A percentile compares a stretch with the other conserved stretches of the same genome.
Evolutionary conservation across 192 early-diverging fungal species (phyloP).

Genomic region (Coemansia sp.): DNA sequence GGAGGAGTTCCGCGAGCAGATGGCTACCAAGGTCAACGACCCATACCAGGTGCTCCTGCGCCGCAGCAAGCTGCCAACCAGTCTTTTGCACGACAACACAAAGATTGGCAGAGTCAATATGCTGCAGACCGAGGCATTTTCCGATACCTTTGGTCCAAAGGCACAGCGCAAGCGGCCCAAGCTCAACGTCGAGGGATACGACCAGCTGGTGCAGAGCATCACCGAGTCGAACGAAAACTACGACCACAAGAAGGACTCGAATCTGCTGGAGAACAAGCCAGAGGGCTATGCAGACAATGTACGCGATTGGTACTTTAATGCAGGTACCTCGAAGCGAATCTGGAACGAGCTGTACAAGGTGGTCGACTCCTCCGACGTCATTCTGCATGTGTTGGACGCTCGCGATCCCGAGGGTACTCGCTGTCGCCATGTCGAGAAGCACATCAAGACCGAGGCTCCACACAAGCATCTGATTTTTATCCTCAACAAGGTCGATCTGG

Average conservation of each 20-base stretch:
- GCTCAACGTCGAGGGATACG: constrained; percentile 69
- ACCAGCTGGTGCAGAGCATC: constrained; percentile 76
- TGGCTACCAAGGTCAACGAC: constrained; percentile 84
- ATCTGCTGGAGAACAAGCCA: constrained; percentile 73
- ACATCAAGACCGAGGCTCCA: constrained; percentile 86
- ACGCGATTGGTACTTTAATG: constrained; percentile 86
- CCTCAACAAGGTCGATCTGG: constrained; percentile 98
- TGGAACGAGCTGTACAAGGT: constrained; percentile 99
- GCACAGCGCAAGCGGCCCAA: constrained; percentile 95
- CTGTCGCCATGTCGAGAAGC: constrained; percentile 89
- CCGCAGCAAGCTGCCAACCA: constrained; percentile 96
- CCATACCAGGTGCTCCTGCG: constrained; percentile 93
- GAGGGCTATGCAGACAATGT: constrained; percentile 72
- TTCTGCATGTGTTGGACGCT: constrained; percentile 98
- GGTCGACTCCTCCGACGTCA: constrained; percentile 93
- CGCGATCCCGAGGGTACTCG: constrained; percentile 96
- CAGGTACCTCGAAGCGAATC: constrained; percentile 95
- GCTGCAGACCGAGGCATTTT: constrained; percentile 92
- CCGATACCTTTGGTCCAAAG: constrained; percentile 91
- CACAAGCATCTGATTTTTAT: constrained; percentile 98
- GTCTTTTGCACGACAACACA: constrained; percentile 80
- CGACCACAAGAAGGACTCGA: constrained; percentile 70
- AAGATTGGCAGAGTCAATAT: constrained; percentile 77
- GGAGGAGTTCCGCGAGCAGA: constrained; percentile 88
- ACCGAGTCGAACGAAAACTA: constrained; percentile 67